Base-by-base conservation (phyloP, 306 rosid species). In the Prunus padus region DNA sequence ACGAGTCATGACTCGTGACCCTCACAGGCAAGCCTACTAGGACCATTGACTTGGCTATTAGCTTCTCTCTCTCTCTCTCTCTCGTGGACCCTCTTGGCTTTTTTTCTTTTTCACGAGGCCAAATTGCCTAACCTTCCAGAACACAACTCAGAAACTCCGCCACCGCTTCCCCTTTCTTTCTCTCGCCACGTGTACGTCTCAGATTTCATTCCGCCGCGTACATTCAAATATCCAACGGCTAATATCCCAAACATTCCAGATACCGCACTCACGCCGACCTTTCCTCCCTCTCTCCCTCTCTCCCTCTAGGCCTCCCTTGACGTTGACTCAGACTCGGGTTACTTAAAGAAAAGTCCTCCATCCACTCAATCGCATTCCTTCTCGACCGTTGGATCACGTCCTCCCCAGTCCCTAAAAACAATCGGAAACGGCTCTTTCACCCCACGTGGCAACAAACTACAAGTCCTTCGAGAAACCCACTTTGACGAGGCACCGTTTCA, bases 371-470 rank as follows among this genome's bases (percentile, higher is more conserved):
- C 25, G 3, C 60, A 70, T 18, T 54, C 46, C 30, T 11, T 50
- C 62, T 46, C 69, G n/a, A 5, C 80, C 71, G 61, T 82, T n/a
- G 65, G 37, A 72, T 81, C 22, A 5, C 4, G 49, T 0, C 19
- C 6, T 12, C 2, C 0, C 9, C 3, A 14, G 16, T 31, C 19
- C 33, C 4, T 14, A 22, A 22, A 19, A 47, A 19, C 9, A 72
- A 57, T 22, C 26, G 54, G 42, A 9, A 26, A 71, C 56, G 84
- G 62, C 65, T 25, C 64, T 46, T 12, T 3, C 8, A 19, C 2
- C 2, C 62, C 79, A 89, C 68, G 84, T 87, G 89, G 76, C 91
- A 69, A n/a, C 26, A 77, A 57, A 33, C 0, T 3, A 83, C 19
- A 46, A 83, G 83, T 40, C 10, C 25, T 12, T 15, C n/a, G 3